phyloP scores from a whole-genome alignment of 352 stramenopile species.

The Globisporangium takayamanum region DNA sequence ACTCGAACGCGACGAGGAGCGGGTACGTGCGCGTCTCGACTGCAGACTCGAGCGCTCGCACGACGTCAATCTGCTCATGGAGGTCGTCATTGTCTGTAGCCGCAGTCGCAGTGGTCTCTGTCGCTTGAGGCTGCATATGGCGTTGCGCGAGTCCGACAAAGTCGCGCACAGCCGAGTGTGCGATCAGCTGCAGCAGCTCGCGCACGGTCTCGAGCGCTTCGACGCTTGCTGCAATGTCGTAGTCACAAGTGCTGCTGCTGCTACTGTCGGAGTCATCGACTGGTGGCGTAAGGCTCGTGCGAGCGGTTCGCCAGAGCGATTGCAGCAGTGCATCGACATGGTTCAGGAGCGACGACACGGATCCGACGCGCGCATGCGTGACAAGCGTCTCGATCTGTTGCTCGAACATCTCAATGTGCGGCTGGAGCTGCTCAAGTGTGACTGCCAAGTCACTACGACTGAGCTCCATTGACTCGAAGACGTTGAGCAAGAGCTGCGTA shows the following conservation, averaged over 20 bases:
- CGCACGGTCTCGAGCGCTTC: conserved; percentile 15
- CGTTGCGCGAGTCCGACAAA: conserved; percentile 7
- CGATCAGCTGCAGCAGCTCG: conserved; percentile 19
- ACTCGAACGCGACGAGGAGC: conserved; percentile 28
- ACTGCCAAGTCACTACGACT: too few relatives aligned
- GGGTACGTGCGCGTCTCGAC: conserved; percentile 29
- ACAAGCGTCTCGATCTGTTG: neutral
- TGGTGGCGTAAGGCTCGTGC: neutral
- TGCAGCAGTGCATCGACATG: neutral
- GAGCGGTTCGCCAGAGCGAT: neutral
- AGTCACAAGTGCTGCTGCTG: neutral
- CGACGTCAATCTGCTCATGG: conserved; percentile 22
- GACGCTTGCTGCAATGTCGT: neutral
- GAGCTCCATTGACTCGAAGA: neutral
- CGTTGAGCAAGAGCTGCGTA: conserved; percentile 14
- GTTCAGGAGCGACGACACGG: conserved; percentile 8
- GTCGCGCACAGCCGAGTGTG: conserved; percentile 15
- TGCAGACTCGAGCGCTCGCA: conserved; percentile 21
- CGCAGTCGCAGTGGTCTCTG: neutral
- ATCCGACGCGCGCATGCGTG: conserved; percentile 7
- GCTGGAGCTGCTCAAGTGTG: neutral
- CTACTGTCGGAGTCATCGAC: neutral
- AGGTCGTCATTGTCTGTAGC: neutral
- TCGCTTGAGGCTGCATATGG: neutral
- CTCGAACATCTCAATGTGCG: conserved; percentile 5